phyloP scores from a whole-genome alignment of 129 eudicot genomes.

The Silybum marianum region DNA sequence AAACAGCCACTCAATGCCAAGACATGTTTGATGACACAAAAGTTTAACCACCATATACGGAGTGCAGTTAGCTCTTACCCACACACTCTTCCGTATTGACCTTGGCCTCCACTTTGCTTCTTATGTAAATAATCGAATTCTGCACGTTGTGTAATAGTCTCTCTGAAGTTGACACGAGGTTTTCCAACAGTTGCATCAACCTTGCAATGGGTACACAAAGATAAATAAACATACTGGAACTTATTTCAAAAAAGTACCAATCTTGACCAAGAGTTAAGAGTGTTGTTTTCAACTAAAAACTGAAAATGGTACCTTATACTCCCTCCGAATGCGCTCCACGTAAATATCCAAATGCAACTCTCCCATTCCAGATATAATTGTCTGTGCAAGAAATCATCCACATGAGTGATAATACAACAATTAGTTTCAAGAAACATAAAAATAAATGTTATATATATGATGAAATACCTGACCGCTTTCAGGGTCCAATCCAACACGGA shows the following conservation, averaged over 20 bases:
- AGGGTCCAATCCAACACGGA: conserved; percentile 91
- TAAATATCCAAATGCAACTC: conserved; percentile 92
- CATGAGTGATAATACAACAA: conserved; percentile 8
- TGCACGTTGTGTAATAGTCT: conserved; percentile 92
- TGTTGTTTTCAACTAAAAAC: conserved; percentile 4
- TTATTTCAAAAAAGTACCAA: background rate
- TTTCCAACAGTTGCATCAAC: conserved; percentile 90
- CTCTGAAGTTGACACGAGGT: conserved; percentile 98
- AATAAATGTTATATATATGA: background rate
- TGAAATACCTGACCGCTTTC: conserved; percentile 88
- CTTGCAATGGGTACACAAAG: conserved; percentile 33
- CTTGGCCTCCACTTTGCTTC: conserved; percentile 99
- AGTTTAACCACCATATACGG: background rate
- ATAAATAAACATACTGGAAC: background rate
- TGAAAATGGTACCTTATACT: conserved; percentile 62
- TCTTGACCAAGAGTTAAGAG: background rate
- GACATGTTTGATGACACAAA: background rate
- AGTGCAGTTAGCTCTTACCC: conserved; percentile 56
- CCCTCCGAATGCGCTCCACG: conserved; percentile 91
- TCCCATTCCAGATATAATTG: conserved; percentile 99
- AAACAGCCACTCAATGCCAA: too few relatives aligned
- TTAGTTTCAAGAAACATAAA: background rate
- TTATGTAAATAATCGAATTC: conserved; percentile 95
- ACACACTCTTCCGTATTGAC: conserved; percentile 92
- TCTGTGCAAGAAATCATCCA: conserved; percentile 53